Conservation (phyloP, 176 grass and related monocot genomes). For the Chloris gayana region DNA sequence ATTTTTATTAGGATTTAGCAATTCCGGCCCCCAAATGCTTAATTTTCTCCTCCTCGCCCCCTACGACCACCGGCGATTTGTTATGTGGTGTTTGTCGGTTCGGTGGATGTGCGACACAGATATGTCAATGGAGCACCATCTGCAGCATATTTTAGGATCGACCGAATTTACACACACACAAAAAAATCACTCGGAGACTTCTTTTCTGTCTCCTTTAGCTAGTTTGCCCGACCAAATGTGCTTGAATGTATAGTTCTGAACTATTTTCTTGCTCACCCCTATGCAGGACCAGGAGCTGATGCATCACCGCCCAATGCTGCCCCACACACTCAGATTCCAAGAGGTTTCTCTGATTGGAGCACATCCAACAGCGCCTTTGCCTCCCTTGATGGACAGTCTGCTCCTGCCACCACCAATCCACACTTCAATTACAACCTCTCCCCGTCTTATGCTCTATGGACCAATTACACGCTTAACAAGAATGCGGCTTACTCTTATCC, state of each 20-base stretch:
- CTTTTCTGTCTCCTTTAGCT: not conserved
- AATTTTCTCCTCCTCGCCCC: not conserved
- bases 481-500: slow-evolving; percentile 36
- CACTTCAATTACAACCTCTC: slow-evolving; percentile 43
- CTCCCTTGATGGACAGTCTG: not conserved
- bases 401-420: slow-evolving; percentile 21
- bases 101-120: not conserved
- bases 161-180: not conserved
- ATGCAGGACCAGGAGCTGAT: slow-evolving; percentile 37
- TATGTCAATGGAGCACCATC: not conserved
- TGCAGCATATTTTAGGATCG: not conserved
- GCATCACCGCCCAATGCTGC: slow-evolving; percentile 24
- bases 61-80: not conserved
- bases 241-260: not conserved
- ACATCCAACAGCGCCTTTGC: slow-evolving; percentile 31
- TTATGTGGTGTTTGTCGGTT: not conserved
- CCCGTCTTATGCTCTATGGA: slow-evolving; percentile 43
- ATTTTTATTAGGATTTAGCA: not conserved
- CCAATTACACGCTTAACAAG: slow-evolving; percentile 53
- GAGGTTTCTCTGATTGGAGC: slow-evolving; percentile 49
- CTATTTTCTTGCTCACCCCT: not conserved
- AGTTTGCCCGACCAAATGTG: not conserved
- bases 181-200: not conserved
- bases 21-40: not conserved
- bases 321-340: slow-evolving; percentile 2